Percentiles rank a stretch among this genome's conserved stretches.
Conservation (phyloP, 495 filamentous ascomycete species). For the Neurospora sp. region DNA sequence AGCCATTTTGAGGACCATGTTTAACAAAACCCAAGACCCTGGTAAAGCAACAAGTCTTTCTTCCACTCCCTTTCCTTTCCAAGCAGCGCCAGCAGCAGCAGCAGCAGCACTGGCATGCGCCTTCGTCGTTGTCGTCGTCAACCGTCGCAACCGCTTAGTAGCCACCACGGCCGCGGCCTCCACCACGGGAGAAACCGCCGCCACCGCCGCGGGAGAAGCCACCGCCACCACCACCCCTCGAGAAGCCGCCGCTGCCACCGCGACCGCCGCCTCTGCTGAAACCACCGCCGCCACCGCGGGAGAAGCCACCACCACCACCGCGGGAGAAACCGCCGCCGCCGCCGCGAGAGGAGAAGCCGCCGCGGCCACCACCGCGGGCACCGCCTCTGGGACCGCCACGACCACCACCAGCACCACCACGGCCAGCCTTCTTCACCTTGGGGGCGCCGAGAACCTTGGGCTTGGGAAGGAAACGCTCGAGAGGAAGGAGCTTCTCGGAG, state of each 20-base stretch:
- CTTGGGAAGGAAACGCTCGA: slow-evolving; percentile 94
- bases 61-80: neutral
- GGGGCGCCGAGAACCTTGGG: slow-evolving; percentile 51
- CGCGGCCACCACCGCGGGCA: slow-evolving; percentile 37
- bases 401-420: slow-evolving; percentile 30
- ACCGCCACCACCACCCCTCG: slow-evolving; percentile 17
- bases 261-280: slow-evolving; percentile 12
- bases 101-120: neutral
- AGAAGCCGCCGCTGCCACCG: slow-evolving; percentile 11
- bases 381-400: slow-evolving; percentile 33
- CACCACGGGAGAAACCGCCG: slow-evolving; percentile 11
- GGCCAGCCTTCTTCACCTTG: slow-evolving; percentile 45
- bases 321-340: slow-evolving; percentile 31
- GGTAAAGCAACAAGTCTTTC: neutral
- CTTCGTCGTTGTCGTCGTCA: neutral
- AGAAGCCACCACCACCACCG: slow-evolving; percentile 24
- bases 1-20: neutral
- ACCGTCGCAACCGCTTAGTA: neutral
- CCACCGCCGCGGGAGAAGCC: slow-evolving; percentile 15
- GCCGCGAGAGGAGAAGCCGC: slow-evolving; percentile 34
- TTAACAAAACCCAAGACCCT: neutral
- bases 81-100: neutral
- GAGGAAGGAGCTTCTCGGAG: slow-evolving; percentile 82
- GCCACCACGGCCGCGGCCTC: slow-evolving; percentile 15
- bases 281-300: slow-evolving; percentile 33